These are phyloP conservation scores for Salix purpurea DNA, from an alignment of 345 rosid genomes.

Conservation along the genomic window DNA sequence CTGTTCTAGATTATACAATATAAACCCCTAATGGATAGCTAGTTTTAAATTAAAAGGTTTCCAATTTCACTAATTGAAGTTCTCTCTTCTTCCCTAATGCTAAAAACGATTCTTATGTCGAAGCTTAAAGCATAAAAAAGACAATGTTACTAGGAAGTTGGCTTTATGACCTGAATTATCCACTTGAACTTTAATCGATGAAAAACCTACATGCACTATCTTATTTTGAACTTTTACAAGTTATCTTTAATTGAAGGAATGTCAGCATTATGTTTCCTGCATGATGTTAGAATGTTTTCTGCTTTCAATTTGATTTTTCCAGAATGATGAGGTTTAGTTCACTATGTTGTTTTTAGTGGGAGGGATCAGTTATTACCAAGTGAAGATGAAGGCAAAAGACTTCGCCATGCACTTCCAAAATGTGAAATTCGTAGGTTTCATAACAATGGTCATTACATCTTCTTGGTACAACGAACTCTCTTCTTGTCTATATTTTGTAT, in stretches of 20 bases:
- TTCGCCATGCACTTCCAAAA: constrained; percentile 35
- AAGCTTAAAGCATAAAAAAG: too few relatives aligned
- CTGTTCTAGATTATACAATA: too few relatives aligned
- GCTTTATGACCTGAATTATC: too few relatives aligned
- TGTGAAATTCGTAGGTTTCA: constrained; percentile 50
- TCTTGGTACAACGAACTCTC: constrained; percentile 47
- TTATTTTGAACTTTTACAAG: too few relatives aligned
- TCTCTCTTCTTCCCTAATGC: too few relatives aligned
- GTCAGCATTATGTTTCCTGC: not conserved
- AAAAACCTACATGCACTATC: not conserved
- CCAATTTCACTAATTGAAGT: not conserved
- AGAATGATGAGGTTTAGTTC: not conserved
- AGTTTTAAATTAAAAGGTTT: not conserved
- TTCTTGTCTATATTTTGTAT: constrained; percentile 8
- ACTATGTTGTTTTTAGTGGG: constrained; percentile 38
- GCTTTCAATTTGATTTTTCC: not conserved
- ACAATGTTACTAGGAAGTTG: too few relatives aligned
- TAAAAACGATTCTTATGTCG: too few relatives aligned
- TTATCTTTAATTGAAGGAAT: not conserved
- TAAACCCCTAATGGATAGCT: not conserved
- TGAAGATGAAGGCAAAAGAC: constrained; percentile 53
- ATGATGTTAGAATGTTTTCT: not conserved
- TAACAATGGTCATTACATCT: constrained; percentile 58
- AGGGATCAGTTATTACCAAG: constrained; percentile 69
- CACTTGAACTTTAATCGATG: too few relatives aligned